Percentiles rank a stretch among this genome's conserved stretches.
Conservation (phyloP, 164 flowering plant species). For the Aristolochia fimbriata region DNA sequence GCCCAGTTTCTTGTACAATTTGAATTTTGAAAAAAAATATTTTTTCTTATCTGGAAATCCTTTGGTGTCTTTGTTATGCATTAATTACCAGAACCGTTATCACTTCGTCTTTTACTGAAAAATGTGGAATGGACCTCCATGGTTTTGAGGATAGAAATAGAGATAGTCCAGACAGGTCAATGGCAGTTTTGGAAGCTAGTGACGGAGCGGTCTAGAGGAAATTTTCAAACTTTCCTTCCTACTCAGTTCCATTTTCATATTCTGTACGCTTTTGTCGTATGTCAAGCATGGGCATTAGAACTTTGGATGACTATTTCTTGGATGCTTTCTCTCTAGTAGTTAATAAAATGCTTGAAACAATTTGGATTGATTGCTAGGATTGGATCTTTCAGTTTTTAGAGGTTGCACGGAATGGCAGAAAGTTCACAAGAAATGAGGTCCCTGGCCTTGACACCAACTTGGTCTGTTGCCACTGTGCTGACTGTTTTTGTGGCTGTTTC, state of each 20-base stretch:
- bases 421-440: conserved; percentile 43
- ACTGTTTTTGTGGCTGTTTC: conserved; percentile 84
- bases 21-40: no score
- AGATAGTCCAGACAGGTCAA: neutral
- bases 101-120: neutral
- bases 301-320: no score
- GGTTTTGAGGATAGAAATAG: neutral
- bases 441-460: conserved; percentile 92
- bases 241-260: no score
- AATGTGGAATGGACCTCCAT: neutral
- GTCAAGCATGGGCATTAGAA: no score
- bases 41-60: no score
- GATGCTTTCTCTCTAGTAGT: no score
- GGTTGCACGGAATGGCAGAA: conserved; percentile 31
- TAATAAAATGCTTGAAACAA: no score
- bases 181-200: conserved; percentile 1
- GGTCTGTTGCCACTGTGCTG: conserved; percentile 94
- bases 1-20: no score
- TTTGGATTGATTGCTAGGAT: no score
- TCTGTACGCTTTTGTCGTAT: no score
- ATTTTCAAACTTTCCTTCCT: neutral
- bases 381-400: neutral
- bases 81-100: no score
- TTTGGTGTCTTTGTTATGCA: no score
- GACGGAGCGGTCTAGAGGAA: neutral